Evolutionary conservation across 2,329 filamentous ascomycete genomes (phyloP).

Genomic region (Saccharata proteae): DNA sequence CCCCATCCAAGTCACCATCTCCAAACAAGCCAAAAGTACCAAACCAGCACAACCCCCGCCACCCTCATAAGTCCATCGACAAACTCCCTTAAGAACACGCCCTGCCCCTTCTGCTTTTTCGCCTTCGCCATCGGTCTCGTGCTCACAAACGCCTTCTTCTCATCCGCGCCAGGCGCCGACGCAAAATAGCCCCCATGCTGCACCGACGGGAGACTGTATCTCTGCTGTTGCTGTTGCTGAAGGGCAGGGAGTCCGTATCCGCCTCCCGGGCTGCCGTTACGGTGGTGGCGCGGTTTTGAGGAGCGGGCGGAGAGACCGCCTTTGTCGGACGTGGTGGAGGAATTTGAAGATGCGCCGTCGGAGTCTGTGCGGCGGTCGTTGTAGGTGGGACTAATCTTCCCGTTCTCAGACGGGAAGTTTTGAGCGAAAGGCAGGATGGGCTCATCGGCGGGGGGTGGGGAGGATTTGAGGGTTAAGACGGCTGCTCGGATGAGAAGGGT

Average conservation of each 20-base stretch:
- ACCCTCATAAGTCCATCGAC: slow-evolving; percentile 50
- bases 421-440: slow-evolving; percentile 9
- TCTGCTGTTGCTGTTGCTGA: slow-evolving; percentile 1
- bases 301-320: slow-evolving; percentile 16
- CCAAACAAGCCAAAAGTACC: slow-evolving; percentile 57
- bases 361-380: slow-evolving; percentile 9
- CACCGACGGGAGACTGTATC: slow-evolving; percentile 18
- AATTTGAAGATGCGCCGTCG: slow-evolving; percentile 17
- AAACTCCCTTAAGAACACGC: slow-evolving; percentile 47
- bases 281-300: slow-evolving; percentile 18
- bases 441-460: slow-evolving; percentile 14
- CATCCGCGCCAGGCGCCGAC: slow-evolving; percentile 14
- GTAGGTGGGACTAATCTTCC: slow-evolving; percentile 13
- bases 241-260: slow-evolving; percentile 18
- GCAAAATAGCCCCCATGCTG: slow-evolving; percentile 32
- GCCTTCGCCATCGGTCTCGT: too few relatives aligned
- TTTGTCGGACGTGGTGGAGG: slow-evolving; percentile 17
- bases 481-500: slow-evolving; percentile 35
- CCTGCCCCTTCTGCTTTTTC: slow-evolving; percentile 25
- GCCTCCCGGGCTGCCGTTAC: slow-evolving; percentile 25
- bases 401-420: too few relatives aligned
- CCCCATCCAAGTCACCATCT: too few relatives aligned
- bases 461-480: slow-evolving; percentile 14
- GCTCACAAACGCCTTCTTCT: slow-evolving; percentile 20
- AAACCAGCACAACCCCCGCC: slow-evolving; percentile 47